Conservation (phyloP, 2,329 filamentous ascomycete genomes). For the Neopestalotiopsis sp. region DNA sequence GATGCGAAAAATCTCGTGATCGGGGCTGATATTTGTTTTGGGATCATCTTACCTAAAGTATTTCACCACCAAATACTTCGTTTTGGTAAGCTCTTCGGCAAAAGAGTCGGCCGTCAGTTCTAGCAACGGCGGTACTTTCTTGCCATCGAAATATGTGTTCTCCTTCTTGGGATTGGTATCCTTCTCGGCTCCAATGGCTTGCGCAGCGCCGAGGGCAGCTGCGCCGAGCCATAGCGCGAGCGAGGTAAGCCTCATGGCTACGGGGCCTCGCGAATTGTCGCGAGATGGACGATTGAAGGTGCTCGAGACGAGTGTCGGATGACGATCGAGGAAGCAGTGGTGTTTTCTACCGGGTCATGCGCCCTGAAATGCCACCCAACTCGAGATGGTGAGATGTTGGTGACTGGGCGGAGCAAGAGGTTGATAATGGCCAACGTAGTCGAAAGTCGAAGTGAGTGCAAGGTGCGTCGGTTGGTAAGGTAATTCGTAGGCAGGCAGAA, state of each 20-base stretch:
- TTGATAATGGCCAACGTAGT: conserved; percentile 1
- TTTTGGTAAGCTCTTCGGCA: conserved; percentile 58
- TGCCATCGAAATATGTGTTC: conserved; percentile 68
- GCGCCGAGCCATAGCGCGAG: conserved; percentile 53
- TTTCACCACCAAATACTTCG: conserved; percentile 62
- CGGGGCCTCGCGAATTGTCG: conserved; percentile 23
- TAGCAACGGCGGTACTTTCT: conserved; percentile 68
- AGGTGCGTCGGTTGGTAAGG: background rate
- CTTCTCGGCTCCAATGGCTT: conserved; percentile 39
- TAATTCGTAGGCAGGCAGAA: background rate
- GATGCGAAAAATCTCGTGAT: conserved; percentile 2
- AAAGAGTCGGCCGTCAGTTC: conserved; percentile 64
- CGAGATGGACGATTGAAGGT: conserved; percentile 26
- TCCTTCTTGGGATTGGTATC: conserved; percentile 43
- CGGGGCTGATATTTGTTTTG: conserved; percentile 14
- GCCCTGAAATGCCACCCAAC: background rate
- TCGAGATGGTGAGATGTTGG: background rate
- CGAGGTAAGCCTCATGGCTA: conserved; percentile 49
- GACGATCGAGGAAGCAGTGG: background rate
- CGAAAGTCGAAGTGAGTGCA: conserved; percentile 3
- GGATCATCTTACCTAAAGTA: conserved; percentile 65
- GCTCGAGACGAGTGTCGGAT: conserved; percentile 17
- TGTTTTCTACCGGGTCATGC: background rate
- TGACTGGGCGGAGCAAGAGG: conserved; percentile 2
- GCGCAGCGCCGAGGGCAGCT: conserved; percentile 44